phyloP scores from a whole-genome alignment of 2,329 filamentous ascomycete genomes.

The Aureobasidium leucospermi region DNA sequence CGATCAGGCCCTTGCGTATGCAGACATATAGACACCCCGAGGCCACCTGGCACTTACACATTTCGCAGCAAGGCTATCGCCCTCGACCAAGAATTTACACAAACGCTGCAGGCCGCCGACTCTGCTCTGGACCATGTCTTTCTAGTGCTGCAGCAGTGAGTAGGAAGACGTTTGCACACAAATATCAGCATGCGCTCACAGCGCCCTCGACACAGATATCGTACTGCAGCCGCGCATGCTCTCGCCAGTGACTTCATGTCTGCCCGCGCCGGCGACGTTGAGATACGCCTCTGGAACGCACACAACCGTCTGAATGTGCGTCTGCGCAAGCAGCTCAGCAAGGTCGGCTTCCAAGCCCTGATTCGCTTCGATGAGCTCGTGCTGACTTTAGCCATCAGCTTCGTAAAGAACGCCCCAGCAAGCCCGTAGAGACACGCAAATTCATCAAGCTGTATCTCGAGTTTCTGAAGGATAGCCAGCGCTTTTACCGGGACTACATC shows the following conservation, averaged over 20 bases:
- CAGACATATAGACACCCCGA: not conserved
- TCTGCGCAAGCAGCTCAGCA: conserved; percentile 63
- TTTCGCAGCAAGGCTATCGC: conserved; percentile 33
- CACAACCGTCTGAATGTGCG: conserved; percentile 71
- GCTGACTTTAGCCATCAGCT: conserved; percentile 28
- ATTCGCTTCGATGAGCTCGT: conserved; percentile 19
- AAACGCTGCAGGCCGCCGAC: conserved; percentile 43
- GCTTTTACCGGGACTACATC: conserved; percentile 82
- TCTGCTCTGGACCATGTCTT: conserved; percentile 45
- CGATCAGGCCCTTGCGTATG: conserved; percentile 4
- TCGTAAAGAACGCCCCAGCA: conserved; percentile 45
- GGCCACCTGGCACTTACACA: not conserved
- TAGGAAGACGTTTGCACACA: not conserved
- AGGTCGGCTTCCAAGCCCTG: conserved; percentile 27
- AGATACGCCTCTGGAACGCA: conserved; percentile 67
- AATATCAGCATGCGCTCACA: not conserved
- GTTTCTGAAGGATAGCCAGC: conserved; percentile 81
- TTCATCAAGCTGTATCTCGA: conserved; percentile 72
- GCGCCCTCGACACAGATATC: conserved; percentile 44
- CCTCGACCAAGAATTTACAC: conserved; percentile 43
- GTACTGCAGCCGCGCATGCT: conserved; percentile 61
- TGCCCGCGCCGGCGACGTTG: conserved; percentile 56
- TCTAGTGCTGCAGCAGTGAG: conserved; percentile 22
- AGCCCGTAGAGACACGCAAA: conserved; percentile 61
- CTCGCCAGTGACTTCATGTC: conserved; percentile 66